Evolutionary conservation across 306 rosid genomes (phyloP).

Genomic region (Inga leiocalycina): DNA sequence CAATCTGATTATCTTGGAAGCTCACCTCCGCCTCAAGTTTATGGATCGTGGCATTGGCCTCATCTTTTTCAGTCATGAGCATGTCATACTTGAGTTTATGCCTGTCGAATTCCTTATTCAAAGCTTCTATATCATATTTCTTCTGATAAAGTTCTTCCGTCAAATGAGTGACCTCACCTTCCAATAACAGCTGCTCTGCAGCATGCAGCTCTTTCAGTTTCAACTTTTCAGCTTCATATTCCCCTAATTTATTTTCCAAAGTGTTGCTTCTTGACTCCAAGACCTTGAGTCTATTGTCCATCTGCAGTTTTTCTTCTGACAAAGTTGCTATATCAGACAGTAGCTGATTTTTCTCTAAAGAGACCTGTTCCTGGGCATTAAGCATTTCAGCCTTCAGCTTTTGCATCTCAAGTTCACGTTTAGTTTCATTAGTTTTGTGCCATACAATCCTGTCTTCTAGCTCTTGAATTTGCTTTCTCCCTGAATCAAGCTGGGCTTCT

Average conservation of each 20-base stretch:
- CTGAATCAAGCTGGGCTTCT: slow-evolving; percentile 42
- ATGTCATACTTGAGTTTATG: slow-evolving; percentile 58
- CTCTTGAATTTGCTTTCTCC: slow-evolving; percentile 40
- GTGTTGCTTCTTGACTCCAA: slow-evolving; percentile 3
- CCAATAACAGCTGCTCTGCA: slow-evolving; percentile 45
- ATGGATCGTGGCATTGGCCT: slow-evolving; percentile 42
- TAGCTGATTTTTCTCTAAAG: slow-evolving; percentile 49
- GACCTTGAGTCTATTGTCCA: background rate
- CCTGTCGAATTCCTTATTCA: slow-evolving; percentile 58
- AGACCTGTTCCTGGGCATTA: slow-evolving; percentile 39
- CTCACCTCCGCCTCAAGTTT: slow-evolving; percentile 53
- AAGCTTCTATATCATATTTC: slow-evolving; percentile 45
- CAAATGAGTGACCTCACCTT: slow-evolving; percentile 52
- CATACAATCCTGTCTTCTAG: slow-evolving; percentile 47
- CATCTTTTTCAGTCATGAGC: slow-evolving; percentile 64
- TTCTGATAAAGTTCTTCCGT: slow-evolving; percentile 52
- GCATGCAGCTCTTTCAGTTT: slow-evolving; percentile 47
- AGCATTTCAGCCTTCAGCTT: slow-evolving; percentile 48
- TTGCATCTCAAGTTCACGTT: slow-evolving; percentile 44
- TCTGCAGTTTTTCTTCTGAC: background rate
- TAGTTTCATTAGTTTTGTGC: slow-evolving; percentile 37
- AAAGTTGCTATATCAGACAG: slow-evolving; percentile 3
- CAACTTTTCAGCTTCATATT: slow-evolving; percentile 52
- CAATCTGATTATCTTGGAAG: slow-evolving; percentile 49
- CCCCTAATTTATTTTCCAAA: slow-evolving; percentile 12